Conservation (phyloP, 352 stramenopile species). For the Pythium periplocum region DNA sequence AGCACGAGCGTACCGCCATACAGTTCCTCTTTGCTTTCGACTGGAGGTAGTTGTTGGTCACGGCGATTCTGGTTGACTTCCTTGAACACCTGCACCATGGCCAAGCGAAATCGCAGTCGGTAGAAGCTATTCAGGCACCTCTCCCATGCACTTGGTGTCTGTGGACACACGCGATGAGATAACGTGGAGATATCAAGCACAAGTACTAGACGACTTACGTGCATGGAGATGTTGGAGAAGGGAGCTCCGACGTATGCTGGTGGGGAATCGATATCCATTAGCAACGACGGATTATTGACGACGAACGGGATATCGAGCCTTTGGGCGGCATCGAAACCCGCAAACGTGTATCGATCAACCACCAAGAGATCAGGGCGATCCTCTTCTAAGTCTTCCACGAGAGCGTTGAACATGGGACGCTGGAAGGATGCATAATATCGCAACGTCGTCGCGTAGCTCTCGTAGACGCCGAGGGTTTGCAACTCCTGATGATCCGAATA, state of each 20-base stretch:
- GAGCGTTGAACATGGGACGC: conserved; percentile 54
- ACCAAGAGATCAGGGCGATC: conserved; percentile 67
- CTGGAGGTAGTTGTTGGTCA: conserved; percentile 40
- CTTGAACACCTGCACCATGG: conserved; percentile 53
- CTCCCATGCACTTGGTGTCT: conserved; percentile 70
- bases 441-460: conserved; percentile 61
- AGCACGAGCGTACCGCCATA: conserved; percentile 63
- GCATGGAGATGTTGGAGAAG: conserved; percentile 79
- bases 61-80: conserved; percentile 55
- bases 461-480: conserved; percentile 38
- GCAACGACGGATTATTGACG: conserved; percentile 74
- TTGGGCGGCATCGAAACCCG: conserved; percentile 64
- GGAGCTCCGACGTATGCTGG: conserved; percentile 75
- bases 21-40: conserved; percentile 49
- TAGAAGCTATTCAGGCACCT: conserved; percentile 78
- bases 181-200: conserved; percentile 3
- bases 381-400: conserved; percentile 57
- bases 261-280: conserved; percentile 83
- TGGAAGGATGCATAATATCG: conserved; percentile 79
- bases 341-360: conserved; percentile 81
- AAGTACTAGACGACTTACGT: conserved; percentile 31
- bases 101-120: conserved; percentile 66
- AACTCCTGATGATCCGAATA: conserved; percentile 29
- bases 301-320: conserved; percentile 65
- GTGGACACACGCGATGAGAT: conserved; percentile 3